Conservation (phyloP, 371 early-diverging fungal species). For the Actinomortierella ambigua region DNA sequence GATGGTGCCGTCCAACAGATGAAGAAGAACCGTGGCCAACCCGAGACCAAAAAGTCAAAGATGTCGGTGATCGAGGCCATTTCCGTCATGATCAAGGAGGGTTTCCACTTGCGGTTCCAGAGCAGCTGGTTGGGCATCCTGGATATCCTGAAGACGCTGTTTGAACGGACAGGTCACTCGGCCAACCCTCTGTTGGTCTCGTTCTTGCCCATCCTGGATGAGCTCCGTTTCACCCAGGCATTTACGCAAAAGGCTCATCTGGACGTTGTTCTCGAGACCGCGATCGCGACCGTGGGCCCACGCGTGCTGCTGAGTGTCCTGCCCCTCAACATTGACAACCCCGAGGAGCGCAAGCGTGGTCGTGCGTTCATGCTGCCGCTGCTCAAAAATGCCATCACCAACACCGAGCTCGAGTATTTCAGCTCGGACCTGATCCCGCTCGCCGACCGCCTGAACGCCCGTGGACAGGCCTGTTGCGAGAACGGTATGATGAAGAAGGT, state of each 20-base stretch:
- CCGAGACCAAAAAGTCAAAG: slow-evolving; percentile 19
- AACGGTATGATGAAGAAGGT: slow-evolving; percentile 88
- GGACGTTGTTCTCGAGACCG: slow-evolving; percentile 80
- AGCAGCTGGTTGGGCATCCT: slow-evolving; percentile 86
- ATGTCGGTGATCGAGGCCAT: slow-evolving; percentile 49
- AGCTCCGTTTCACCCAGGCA: slow-evolving; percentile 79
- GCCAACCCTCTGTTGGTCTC: slow-evolving; percentile 70
- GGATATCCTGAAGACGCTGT: slow-evolving; percentile 73
- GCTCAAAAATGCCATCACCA: slow-evolving; percentile 75
- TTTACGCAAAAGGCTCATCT: slow-evolving; percentile 87
- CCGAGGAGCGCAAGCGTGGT: slow-evolving; percentile 55
- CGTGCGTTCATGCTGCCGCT: slow-evolving; percentile 86
- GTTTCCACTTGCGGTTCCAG: slow-evolving; percentile 78
- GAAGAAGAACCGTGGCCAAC: slow-evolving; percentile 40
- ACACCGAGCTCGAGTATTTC: slow-evolving; percentile 84
- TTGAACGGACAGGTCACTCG: slow-evolving; percentile 71
- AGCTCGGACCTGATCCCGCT: slow-evolving; percentile 74
- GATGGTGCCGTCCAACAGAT: slow-evolving; percentile 47
- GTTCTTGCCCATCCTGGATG: slow-evolving; percentile 70
- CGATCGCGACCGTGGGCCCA: slow-evolving; percentile 84
- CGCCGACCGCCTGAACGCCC: slow-evolving; percentile 74
- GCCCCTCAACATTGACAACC: slow-evolving; percentile 86
- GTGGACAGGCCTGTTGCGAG: slow-evolving; percentile 63
- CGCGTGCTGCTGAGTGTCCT: slow-evolving; percentile 75
- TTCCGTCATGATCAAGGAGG: slow-evolving; percentile 57